phyloP scores from a whole-genome alignment of 208 protist genomes.

The Trypanosoma lewisi region DNA sequence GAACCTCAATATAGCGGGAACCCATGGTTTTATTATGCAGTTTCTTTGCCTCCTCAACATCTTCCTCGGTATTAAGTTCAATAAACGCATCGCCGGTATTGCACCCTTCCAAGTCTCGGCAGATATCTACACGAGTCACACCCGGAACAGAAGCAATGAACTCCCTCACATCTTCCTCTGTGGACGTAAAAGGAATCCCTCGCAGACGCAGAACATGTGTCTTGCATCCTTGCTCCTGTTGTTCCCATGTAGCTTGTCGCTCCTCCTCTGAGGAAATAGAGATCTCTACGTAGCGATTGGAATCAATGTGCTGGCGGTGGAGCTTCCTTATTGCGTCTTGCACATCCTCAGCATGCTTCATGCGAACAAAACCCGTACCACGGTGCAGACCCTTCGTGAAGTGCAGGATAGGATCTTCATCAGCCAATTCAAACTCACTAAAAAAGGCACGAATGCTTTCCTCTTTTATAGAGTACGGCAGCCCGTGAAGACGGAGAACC shows the following conservation, averaged over 20 bases:
- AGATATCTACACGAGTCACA: slow-evolving; percentile 43
- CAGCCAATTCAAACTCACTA: slow-evolving; percentile 28
- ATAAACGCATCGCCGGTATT: slow-evolving; percentile 75
- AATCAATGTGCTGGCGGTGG: slow-evolving; percentile 41
- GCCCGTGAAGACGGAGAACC: slow-evolving; percentile 39
- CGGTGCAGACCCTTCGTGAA: slow-evolving; percentile 36
- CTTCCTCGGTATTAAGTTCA: slow-evolving; percentile 35
- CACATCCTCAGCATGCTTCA: slow-evolving; percentile 31
- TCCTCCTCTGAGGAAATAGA: slow-evolving; percentile 30
- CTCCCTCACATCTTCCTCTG: slow-evolving; percentile 44
- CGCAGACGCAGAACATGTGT: slow-evolving; percentile 55
- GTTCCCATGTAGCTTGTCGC: slow-evolving; percentile 6
- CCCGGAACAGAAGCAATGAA: slow-evolving; percentile 42
- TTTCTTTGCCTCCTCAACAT: slow-evolving; percentile 30
- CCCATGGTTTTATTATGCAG: slow-evolving; percentile 54
- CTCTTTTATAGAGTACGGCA: slow-evolving; percentile 38
- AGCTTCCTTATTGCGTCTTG: slow-evolving; percentile 29
- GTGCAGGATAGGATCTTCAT: slow-evolving; percentile 29
- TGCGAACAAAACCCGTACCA: slow-evolving; percentile 42
- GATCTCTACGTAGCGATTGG: slow-evolving; percentile 40
- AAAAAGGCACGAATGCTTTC: slow-evolving; percentile 43
- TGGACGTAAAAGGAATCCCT: slow-evolving; percentile 61
- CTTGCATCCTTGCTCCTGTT: slow-evolving; percentile 30
- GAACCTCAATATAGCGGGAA: slow-evolving; percentile 65
- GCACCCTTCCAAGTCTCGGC: slow-evolving; percentile 33